phyloP scores from a whole-genome alignment of 805 yeast genomes.

The Ogataea henricii region DNA sequence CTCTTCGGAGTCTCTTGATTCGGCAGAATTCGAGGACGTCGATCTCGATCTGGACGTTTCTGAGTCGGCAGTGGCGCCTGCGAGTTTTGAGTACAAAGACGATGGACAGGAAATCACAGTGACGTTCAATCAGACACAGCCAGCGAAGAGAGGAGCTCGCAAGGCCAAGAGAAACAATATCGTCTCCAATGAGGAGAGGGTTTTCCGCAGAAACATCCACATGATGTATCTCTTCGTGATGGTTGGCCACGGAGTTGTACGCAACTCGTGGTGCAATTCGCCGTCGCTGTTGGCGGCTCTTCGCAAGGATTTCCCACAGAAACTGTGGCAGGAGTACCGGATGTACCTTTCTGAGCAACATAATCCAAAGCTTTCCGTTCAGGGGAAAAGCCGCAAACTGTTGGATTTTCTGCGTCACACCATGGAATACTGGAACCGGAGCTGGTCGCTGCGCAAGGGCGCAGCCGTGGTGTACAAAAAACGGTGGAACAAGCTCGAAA shows the following conservation, averaged over 20 bases:
- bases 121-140: slow-evolving; percentile 20
- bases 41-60: slow-evolving; percentile 31
- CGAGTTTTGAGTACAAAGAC: not conserved
- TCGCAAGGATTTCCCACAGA: slow-evolving; percentile 48
- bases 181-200: slow-evolving; percentile 57
- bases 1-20: slow-evolving; percentile 35
- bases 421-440: slow-evolving; percentile 56
- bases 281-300: slow-evolving; percentile 42
- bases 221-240: slow-evolving; percentile 57
- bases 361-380: slow-evolving; percentile 22
- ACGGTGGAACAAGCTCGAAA: slow-evolving; percentile 49
- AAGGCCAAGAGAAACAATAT: slow-evolving; percentile 35
- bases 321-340: slow-evolving; percentile 46
- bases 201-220: slow-evolving; percentile 55
- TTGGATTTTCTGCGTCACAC: slow-evolving; percentile 75
- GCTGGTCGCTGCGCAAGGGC: slow-evolving; percentile 36
- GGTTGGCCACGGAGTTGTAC: slow-evolving; percentile 63
- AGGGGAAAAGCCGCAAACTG: slow-evolving; percentile 62
- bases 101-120: slow-evolving; percentile 23
- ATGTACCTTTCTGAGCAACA: slow-evolving; percentile 26
- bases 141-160: slow-evolving; percentile 17
- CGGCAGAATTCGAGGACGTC: slow-evolving; percentile 45
- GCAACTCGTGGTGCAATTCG: slow-evolving; percentile 77
- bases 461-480: slow-evolving; percentile 51
- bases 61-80: not conserved